Conservation (phyloP, 2,329 filamentous ascomycete species). For the Alternaria arbusti region DNA sequence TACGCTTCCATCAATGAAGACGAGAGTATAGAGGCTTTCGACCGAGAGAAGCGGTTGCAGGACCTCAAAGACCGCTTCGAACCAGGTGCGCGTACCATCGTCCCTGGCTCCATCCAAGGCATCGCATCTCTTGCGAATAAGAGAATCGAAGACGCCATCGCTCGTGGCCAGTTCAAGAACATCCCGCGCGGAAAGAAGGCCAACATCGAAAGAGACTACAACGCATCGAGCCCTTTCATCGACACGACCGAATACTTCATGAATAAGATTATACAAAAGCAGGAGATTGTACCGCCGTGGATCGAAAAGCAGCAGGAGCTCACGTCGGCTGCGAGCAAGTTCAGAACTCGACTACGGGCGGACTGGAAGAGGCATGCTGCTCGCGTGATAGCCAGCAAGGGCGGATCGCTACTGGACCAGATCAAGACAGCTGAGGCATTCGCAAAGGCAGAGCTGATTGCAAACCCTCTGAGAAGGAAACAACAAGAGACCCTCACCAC, state of each 20-base stretch:
- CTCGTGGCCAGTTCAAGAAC: slow-evolving; percentile 85
- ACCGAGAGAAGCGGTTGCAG: slow-evolving; percentile 72
- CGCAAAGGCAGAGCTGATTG: slow-evolving; percentile 73
- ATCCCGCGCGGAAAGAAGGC: slow-evolving; percentile 73
- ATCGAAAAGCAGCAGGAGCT: slow-evolving; percentile 98
- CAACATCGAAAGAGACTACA: slow-evolving; percentile 79
- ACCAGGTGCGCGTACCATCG: slow-evolving; percentile 72
- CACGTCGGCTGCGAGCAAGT: slow-evolving; percentile 69
- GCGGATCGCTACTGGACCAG: slow-evolving; percentile 76
- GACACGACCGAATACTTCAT: slow-evolving; percentile 97
- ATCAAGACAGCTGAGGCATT: slow-evolving; percentile 74
- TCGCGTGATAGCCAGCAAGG: slow-evolving; percentile 75
- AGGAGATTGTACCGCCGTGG: slow-evolving; percentile 96
- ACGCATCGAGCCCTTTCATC: slow-evolving; percentile 85
- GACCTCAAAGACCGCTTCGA: slow-evolving; percentile 83
- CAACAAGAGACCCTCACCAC: slow-evolving; percentile 53
- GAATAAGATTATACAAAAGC: slow-evolving; percentile 97
- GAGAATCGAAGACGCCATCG: slow-evolving; percentile 91
- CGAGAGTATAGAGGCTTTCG: slow-evolving; percentile 68
- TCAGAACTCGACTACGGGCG: slow-evolving; percentile 74
- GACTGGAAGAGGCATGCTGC: slow-evolving; percentile 89
- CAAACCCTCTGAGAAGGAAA: slow-evolving; percentile 63
- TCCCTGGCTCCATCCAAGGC: slow-evolving; percentile 79
- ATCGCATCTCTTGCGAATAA: slow-evolving; percentile 86
- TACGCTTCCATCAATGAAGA: slow-evolving; percentile 61